Evolutionary conservation across 148 eudicot genomes (phyloP).

Genomic region (Gaultheria prostrata): DNA sequence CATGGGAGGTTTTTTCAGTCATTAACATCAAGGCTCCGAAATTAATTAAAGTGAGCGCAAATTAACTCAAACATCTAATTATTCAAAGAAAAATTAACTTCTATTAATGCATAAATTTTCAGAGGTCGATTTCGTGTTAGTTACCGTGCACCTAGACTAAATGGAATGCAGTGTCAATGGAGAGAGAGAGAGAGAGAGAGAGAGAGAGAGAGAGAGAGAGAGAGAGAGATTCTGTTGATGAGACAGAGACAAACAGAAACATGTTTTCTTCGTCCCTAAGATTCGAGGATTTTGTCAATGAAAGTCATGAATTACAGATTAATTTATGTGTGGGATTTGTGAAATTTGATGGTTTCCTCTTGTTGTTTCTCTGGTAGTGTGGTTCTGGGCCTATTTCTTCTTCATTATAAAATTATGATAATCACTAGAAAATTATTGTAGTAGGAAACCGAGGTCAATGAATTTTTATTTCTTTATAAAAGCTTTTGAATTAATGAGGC

Average conservation of each 20-base stretch:
- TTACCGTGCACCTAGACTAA: not conserved
- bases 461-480: conserved; percentile 20
- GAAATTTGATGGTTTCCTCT: conserved; percentile 24
- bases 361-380: conserved; percentile 38
- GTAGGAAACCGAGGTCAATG: conserved; percentile 37
- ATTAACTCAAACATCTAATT: too few species aligned
- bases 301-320: not conserved
- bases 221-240: conserved; percentile 46
- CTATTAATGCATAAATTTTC: not conserved
- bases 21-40: too few species aligned
- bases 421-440: conserved; percentile 14
- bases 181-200: conserved; percentile 16
- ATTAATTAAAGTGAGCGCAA: too few species aligned
- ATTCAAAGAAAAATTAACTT: not conserved
- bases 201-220: conserved; percentile 1
- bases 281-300: conserved; percentile 35
- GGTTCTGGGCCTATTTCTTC: conserved; percentile 28
- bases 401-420: conserved; percentile 6
- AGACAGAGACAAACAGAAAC: conserved; percentile 54
- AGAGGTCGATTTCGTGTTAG: not conserved
- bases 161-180: conserved; percentile 36
- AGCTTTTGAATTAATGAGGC: conserved; percentile 20
- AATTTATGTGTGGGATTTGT: conserved; percentile 13
- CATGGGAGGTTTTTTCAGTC: too few species aligned
- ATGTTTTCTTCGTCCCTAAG: conserved; percentile 46